Base-by-base conservation (phyloP, 441 rosid genomes). In the Aleurites moluccanus region DNA sequence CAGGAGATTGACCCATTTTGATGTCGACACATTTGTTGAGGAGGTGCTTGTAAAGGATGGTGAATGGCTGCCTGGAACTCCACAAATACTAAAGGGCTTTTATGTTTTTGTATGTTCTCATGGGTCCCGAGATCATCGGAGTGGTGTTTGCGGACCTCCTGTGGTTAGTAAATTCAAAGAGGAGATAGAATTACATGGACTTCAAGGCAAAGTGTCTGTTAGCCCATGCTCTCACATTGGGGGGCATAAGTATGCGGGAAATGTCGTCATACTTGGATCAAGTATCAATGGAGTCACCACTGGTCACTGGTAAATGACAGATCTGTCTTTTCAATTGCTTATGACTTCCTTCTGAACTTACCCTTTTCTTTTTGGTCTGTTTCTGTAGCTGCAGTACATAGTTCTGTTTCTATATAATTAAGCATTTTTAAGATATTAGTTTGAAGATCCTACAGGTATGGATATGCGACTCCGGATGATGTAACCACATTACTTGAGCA, bases 1-100 rank as follows among this genome's bases (percentile, higher is more conserved):
- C 92, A 96, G 99, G 92, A 92, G 98, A 85, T 84, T 96, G 85
- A 96, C 99, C 23, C 99, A 96, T 87, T 96, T 96, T 79, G 99
- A 96, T 77, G 99, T 96, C 8, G 99, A 96, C 74, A 96, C 98
- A 35, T 96, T 96, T 85, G 97, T 93, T 33, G 99, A 96, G 77
- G 99, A 93, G 87, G 96, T 96, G 60, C 99, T 96, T 62, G 98
- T 93, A 73, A 93, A 96, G 83, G 88, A 93, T 78, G 89, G 94
- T 61, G 97, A 90, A 82, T 93, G 98, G 98, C 83, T 88, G 63
- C 99, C 97, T 69, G 98, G 97, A 79, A 86, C 92, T 76, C 99
- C 97, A 6, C 98, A 93, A 79, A 82, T 53, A 61, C 83, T 96
- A 15, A 85, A 87, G 78, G 99, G 98, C 73, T 88, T 89, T 28